phyloP scores from a whole-genome alignment of 2,329 filamentous ascomycete species.

The Colletotrichum magnum region DNA sequence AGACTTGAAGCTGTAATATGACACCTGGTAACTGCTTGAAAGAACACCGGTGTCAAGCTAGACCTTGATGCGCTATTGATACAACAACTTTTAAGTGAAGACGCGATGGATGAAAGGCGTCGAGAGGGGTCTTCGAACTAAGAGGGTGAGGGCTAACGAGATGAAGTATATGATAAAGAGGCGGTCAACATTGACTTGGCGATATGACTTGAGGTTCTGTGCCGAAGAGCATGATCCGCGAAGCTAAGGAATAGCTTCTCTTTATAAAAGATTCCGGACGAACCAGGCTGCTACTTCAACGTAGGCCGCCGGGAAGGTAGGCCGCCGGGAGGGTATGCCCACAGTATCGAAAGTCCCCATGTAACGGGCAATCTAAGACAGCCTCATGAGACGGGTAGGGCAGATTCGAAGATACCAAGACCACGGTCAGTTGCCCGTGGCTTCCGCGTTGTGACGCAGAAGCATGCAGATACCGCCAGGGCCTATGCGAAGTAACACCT shows the following conservation, averaged over 20 bases:
- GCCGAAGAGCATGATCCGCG: background rate
- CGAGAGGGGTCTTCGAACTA: no score
- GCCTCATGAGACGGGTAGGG: constrained; percentile 36
- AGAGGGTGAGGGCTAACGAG: no score
- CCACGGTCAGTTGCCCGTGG: constrained; percentile 27
- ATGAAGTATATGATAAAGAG: no score
- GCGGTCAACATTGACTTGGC: background rate
- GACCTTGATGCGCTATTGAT: no score
- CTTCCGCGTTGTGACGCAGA: constrained; percentile 37
- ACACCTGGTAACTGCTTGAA: no score
- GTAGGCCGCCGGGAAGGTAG: background rate
- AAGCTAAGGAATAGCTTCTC: constrained; percentile 15
- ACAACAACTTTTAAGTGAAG: no score
- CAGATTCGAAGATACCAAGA: constrained; percentile 32
- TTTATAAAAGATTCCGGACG: constrained; percentile 30
- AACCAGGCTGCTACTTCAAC: constrained; percentile 7
- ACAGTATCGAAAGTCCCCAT: constrained; percentile 6
- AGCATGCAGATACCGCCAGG: constrained; percentile 21
- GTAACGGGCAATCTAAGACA: constrained; percentile 22
- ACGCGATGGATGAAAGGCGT: no score
- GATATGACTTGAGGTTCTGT: constrained; percentile 3
- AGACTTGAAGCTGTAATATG: no score
- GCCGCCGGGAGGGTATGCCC: background rate
- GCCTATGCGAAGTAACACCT: constrained; percentile 16
- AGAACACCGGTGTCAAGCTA: no score